Percentiles rank a stretch among this genome's conserved stretches.
Conservation (phyloP, 2,329 filamentous ascomycete genomes). For the Paraphaeosphaeria minitans region DNA sequence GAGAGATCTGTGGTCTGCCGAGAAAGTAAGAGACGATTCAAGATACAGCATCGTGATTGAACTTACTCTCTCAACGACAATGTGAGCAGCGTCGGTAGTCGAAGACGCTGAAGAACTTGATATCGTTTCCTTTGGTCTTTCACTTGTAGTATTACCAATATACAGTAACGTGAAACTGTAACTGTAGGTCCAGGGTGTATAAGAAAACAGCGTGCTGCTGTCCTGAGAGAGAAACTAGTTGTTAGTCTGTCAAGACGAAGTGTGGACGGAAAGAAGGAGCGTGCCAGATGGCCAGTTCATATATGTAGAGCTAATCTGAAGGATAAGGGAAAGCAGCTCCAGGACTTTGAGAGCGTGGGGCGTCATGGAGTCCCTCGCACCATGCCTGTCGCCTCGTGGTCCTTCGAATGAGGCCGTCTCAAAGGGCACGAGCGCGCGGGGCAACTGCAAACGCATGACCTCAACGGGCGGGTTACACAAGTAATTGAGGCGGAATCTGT, state of each 20-base stretch:
- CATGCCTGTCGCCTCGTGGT: conserved; percentile 8
- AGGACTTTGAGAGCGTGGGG: background rate
- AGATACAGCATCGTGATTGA: too few species aligned
- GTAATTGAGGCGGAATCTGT: background rate
- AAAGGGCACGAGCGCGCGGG: conserved; percentile 2
- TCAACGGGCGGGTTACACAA: conserved; percentile 1
- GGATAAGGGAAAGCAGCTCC: background rate
- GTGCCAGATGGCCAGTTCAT: background rate
- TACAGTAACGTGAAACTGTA: background rate
- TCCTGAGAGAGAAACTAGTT: background rate
- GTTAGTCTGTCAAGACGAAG: background rate
- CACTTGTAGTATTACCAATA: conserved; percentile 15
- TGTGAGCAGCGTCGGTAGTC: background rate
- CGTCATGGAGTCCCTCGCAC: background rate
- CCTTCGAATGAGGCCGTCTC: conserved; percentile 1
- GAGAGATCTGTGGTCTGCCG: background rate
- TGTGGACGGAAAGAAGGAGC: background rate
- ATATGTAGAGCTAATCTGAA: background rate
- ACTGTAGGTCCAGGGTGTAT: background rate
- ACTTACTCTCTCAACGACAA: background rate
- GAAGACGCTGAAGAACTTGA: background rate
- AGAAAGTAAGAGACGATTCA: background rate
- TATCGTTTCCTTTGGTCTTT: conserved; percentile 8
- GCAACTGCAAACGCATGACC: conserved; percentile 3
- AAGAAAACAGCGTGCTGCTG: background rate